Base-by-base conservation (phyloP, 2,329 filamentous ascomycete species). In the Tetracladium maxilliforme region DNA sequence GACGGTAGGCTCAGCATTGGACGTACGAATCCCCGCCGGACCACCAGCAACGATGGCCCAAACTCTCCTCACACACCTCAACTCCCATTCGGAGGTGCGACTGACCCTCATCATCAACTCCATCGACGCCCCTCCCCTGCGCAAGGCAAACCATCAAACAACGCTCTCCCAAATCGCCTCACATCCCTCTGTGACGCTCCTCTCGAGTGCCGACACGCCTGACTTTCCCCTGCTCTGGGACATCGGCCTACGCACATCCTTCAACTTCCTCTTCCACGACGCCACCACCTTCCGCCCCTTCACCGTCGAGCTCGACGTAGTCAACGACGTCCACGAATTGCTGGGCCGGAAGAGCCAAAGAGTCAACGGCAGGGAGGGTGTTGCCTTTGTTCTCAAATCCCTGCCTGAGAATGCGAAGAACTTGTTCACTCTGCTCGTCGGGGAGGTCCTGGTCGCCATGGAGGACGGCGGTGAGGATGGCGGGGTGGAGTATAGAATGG, bases 181-280 rank as follows among this genome's bases (percentile, higher is more conserved):
- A 0, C 78, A 87, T 39, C 70, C 75, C 2, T 62, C 61, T 19
- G 63, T 95, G 33, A 69, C 64, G 26, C 57, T 95, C 14, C 49
- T 92, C 16, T 80, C 77, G 38, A 92, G 84, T 2, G 78, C 77
- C 28, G 87, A 95, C 51, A 84, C 82, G 7, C 83, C 86, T 6
- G 82, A 80, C 40, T 93, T 93, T 42, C 58, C 82, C 1, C 54
- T 94, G 2, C 64, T 95, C 25, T 98, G 87, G 86, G 84, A 94
- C 50, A 75, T 81, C 26, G 75, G 74, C 27, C 62, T 86, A n/a
- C 76, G 80, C 23, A 76, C 82, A 10, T 70, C 79, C 15, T 82
- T 86, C 51, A 79, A 80, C 46, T 86, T 94, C 38, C 58, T 83
- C 15, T 94, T 92, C 51, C 90, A 98, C 54, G 86, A 98, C 53